A percentile compares a stretch with the other conserved stretches of the same genome.
Conservation (phyloP, 805 yeast genomes). For the Candida ortonii region DNA sequence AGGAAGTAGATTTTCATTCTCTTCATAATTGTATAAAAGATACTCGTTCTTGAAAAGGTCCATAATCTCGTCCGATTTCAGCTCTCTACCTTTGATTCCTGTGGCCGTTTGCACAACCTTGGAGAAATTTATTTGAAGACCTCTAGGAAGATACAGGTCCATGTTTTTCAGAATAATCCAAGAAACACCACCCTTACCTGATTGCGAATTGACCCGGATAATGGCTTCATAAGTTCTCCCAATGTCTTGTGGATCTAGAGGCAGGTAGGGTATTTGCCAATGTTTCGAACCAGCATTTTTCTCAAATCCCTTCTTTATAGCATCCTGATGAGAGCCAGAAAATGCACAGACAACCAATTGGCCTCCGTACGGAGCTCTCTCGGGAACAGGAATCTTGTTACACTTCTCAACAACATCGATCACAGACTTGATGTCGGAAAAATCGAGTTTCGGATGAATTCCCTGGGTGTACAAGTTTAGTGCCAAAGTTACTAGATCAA, state of each 20-base stretch:
- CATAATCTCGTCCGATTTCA: conserved; percentile 61
- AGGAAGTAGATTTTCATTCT: conserved; percentile 20
- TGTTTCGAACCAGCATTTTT: conserved; percentile 36
- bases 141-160: conserved; percentile 79
- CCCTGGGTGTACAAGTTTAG: conserved; percentile 78
- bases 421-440: conserved; percentile 62
- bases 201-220: conserved; percentile 82
- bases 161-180: conserved; percentile 77
- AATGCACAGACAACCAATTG: conserved; percentile 77
- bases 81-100: conserved; percentile 69
- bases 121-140: conserved; percentile 74
- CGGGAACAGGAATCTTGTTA: conserved; percentile 70
- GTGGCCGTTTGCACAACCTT: conserved; percentile 67
- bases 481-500: conserved; percentile 72
- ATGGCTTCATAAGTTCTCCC: conserved; percentile 93
- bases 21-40: conserved; percentile 36
- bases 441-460: conserved; percentile 66
- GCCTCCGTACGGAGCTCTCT: conserved; percentile 81
- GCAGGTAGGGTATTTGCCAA: conserved; percentile 80
- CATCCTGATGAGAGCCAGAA: conserved; percentile 51
- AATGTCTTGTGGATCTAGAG: conserved; percentile 80
- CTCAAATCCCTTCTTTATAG: conserved; percentile 37
- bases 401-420: conserved; percentile 72
- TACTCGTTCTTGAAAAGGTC: conserved; percentile 62
- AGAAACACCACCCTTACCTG: conserved; percentile 88